Base-by-base conservation (phyloP, 83 land plant species). In the Thuja plicata region DNA sequence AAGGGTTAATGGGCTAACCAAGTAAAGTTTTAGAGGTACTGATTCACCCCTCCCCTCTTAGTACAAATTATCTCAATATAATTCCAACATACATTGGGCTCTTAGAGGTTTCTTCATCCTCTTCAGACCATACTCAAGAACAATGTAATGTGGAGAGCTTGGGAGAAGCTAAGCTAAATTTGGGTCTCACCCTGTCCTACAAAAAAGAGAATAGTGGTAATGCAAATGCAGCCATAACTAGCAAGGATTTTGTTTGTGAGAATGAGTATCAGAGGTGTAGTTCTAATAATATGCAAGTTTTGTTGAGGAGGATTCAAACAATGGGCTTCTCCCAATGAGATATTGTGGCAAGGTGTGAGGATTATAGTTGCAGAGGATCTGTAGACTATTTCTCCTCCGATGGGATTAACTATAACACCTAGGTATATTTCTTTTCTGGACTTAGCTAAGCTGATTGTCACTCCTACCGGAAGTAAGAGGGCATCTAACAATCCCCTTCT, bases 81-180 rank as follows among this genome's bases (percentile, higher is more conserved):
- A n/a, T n/a, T n/a, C n/a, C n/a, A n/a, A n/a, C n/a, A n/a, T n/a
- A n/a, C n/a, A n/a, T n/a, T n/a, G n/a, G n/a, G n/a, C n/a, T n/a
- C n/a, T n/a, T n/a, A n/a, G n/a, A n/a, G n/a, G n/a, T n/a, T n/a
- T n/a, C n/a, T n/a, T n/a, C n/a, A n/a, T n/a, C n/a, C 7, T 80
- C 91, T 5, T 85, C 60, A 0, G 83, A 79, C 41, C 21, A 79
- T 79, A 24, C 24, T 6, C 27, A 21, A n/a, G 70, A 60, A 60
- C 70, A 60, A 21, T 4, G 70, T 60, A 21, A 19, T 60, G 70
- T 60, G 17, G 11, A n/a, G 34, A 52, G 87, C 60, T 45, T 85
- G 87, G 35, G 37, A 52, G 87, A 85, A 30, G 37, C 87, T 1
- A 60, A 85, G 19, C 57, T 85, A 35, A 85, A 85, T 45, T 52